Base-by-base conservation (phyloP, 2,329 filamentous ascomycete genomes). In the Cladosporium sp. region DNA sequence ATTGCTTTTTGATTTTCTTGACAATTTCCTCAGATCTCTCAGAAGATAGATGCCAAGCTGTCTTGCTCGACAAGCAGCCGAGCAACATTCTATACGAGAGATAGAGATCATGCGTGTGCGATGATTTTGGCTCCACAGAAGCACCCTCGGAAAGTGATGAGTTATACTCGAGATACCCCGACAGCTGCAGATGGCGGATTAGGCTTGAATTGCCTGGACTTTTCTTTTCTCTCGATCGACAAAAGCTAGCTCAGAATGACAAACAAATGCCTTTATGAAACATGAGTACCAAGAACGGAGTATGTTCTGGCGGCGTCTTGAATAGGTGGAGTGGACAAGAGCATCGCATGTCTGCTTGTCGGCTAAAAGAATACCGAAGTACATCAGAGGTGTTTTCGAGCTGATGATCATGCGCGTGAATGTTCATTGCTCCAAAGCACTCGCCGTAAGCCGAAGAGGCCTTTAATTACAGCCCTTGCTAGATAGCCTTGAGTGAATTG, bases 21-120 rank as follows among this genome's bases (percentile, higher is more conserved):
- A 30, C 21, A 26, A 49, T 62, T 21, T 49, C 28, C 59, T 48
- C 36, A 25, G 23, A 56, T 63, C 49, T 46, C 49, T 63, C 60
- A 34, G 14, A 26, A 56, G 60, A 43, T 46, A 63, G 49, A 63
- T 63, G 60, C 51, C 11, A 10, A 34, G 18, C 58, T 51, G 43
- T 26, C 48, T 10, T 30, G 8, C 34, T 13, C n/a, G 18, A 56
- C 49, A 26, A 32, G 21, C 25, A 16, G 60, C 25, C 39, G 49
- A 32, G 34, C 34, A 46, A n/a, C 49, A 5, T 28, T 48, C 48
- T 32, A 66, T 3, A 46, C 39, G 39, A 57, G 43, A 63, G 26
- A 18, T 51, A 68, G 53, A 65, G 65, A 34, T 66, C 67, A 58
- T 63, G 60, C 60, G 43, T 61, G 58, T 61, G 21, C 46, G 28